Base-by-base conservation (phyloP, 2,329 filamentous ascomycete genomes). In the Cladophialophora chaetospira region DNA sequence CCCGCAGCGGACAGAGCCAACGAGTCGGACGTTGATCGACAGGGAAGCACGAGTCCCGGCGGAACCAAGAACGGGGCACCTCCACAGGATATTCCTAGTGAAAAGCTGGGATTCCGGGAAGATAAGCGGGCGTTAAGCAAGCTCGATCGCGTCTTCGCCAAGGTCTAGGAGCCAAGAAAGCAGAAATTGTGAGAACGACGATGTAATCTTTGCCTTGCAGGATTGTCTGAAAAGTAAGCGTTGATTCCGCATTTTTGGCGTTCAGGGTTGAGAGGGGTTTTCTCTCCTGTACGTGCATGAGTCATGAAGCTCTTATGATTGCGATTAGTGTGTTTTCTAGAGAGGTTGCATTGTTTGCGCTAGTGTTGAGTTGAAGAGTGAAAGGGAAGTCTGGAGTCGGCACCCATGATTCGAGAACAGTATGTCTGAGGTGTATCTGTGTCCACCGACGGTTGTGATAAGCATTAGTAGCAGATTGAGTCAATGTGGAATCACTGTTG, bases 91-190 rank as follows among this genome's bases (percentile, higher is more conserved):
- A 82, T 83, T 47, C 80, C 80, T 5, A 80, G 76, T 48, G 78
- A 82, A 58, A 83, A 82, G 62, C 71, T 83, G 23, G 80, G 78
- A 4, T 83, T 82, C 46, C 76, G 79, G 15, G 86, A 89, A 69
- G 87, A 89, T 63, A 80, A 80, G 59, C 77, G 85, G 63, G 86
- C 85, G 1, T 70, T 89, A 43, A 79, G 84, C 61, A 84, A 88
- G 68, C 74, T 90, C 47, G 84, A 90, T 70, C 72, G 76, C 19
- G 78, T 77, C 1, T 81, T 81, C 53, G 63, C 63, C 11, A 51
- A 57, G n/a, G 62, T 64, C 5, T 64, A 49, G 45, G n/a, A 21
- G 17, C 35, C 35, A 21, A 9, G 26, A 4, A 33, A 15, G 28
- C 23, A 4, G 9, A 21, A n/a, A 6, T 49, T 43, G 1, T 17